These are phyloP conservation scores for Malus orientalis DNA, from an alignment of 306 rosid genomes.

Conservation along the genomic window DNA sequence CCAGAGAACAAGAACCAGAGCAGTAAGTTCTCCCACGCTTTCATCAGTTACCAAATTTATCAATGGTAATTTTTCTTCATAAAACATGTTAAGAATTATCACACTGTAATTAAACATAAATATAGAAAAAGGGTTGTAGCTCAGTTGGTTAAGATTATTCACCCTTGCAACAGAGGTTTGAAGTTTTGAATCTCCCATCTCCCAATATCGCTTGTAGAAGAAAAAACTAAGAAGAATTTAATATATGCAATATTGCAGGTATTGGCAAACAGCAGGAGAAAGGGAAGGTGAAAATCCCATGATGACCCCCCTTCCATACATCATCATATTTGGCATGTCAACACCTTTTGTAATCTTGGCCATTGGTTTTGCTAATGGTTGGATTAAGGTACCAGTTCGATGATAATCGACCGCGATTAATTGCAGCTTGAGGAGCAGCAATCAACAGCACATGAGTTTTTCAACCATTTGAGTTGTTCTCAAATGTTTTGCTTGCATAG, in stretches of 20 bases:
- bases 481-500: neutral
- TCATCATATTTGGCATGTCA: constrained; percentile 92
- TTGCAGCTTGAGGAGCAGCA: neutral
- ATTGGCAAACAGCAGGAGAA: constrained; percentile 97
- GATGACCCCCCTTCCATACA: constrained; percentile 94
- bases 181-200: neutral
- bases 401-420: constrained; percentile 15
- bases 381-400: constrained; percentile 86
- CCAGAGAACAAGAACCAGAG: constrained; percentile 89
- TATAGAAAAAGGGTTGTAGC: no score
- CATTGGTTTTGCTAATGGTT: constrained; percentile 96
- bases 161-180: no score
- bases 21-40: constrained; percentile 38
- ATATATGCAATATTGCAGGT: constrained; percentile 33
- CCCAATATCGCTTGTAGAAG: neutral
- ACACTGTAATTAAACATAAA: neutral
- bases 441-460: constrained; percentile 17
- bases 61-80: neutral
- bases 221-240: neutral
- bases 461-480: constrained; percentile 14
- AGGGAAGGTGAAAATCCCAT: constrained; percentile 97
- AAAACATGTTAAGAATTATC: neutral
- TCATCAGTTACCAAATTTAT: neutral
- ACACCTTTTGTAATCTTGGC: constrained; percentile 97
- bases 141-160: no score